These are phyloP conservation scores for Phytopythium cucurbitacearum DNA, from an alignment of 352 stramenopile genomes.

Conservation along the genomic window DNA sequence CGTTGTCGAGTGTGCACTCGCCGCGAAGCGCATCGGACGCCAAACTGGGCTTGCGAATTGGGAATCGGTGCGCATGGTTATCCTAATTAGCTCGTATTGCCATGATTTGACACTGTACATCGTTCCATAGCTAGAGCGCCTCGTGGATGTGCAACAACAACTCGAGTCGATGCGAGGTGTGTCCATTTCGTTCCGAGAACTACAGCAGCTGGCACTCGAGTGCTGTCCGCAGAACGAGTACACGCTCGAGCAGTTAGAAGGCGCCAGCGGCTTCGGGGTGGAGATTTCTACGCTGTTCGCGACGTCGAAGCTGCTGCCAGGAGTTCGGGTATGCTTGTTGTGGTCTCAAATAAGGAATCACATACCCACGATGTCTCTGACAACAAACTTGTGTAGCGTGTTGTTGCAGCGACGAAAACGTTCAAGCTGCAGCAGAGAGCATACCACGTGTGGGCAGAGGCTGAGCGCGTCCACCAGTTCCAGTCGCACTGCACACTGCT, in stretches of 20 bases:
- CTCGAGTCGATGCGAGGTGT: constrained; percentile 6
- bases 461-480: constrained; percentile 57
- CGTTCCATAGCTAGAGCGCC: constrained; percentile 26
- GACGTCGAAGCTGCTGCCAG: constrained; percentile 24
- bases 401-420: constrained; percentile 18
- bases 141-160: constrained; percentile 37
- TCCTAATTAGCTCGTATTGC: neutral
- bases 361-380: neutral
- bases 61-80: constrained; percentile 22
- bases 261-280: constrained; percentile 10
- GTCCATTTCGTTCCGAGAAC: constrained; percentile 13
- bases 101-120: neutral
- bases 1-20: constrained; percentile 72
- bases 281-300: constrained; percentile 22
- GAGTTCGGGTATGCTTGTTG: constrained; percentile 22
- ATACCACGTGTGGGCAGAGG: constrained; percentile 67
- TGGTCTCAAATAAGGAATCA: neutral
- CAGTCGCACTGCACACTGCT: neutral
- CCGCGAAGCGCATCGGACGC: constrained; percentile 65
- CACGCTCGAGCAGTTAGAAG: constrained; percentile 18
- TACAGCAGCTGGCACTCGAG: constrained; percentile 19
- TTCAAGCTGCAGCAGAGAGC: constrained; percentile 59
- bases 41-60: constrained; percentile 26
- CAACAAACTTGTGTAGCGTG: constrained; percentile 12
- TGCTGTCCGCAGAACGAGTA: constrained; percentile 26